Evolutionary conservation across 2,329 filamentous ascomycete species (phyloP), one percentile per base, ranked within the genome.

Genomic region (Alternaria incomplexa): DNA sequence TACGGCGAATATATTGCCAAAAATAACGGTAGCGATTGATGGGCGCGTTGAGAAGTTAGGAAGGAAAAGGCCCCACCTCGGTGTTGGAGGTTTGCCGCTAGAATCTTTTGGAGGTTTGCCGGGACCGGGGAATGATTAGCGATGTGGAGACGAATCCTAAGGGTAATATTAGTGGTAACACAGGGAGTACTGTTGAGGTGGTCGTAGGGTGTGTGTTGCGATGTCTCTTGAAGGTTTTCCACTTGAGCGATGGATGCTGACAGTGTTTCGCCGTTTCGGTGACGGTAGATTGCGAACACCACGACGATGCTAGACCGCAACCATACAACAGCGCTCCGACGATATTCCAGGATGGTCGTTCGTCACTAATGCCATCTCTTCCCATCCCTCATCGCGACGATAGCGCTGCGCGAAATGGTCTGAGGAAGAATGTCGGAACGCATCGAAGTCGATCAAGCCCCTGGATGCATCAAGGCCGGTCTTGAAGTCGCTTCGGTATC

Each of bases 21-120:
- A 0, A 5, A n/a, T 1, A 6, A 5, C 32, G 8, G 2, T 0
- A 2, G 2, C 0, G 32, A 40, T 40, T n/a, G 32, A n/a, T 5
- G 8, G 15, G 32, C 8, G 32, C 32, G 32, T n/a, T 40, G 8
- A 4, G 32, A 10, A 40, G 32, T 15, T 36, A 5, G 32, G 8
- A 4, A n/a, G 32, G 32, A n/a, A n/a, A n/a, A n/a, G 2, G 32
- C 36, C 36, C 36, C 36, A 40, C 36, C 1, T 40, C 36, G 15
- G 36, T 40, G 23, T 23, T 23, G 23, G 36, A 40, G 36, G 15
- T 40, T 40, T 40, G 9, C 36, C 36, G 36, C 2, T 32, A 4
- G 30, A 32, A 8, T 8, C 7, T 9, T 10, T 10, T 4, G n/a
- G 36, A 17, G 36, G 36, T 17, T 40, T 40, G 36, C 36, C 36